Evolutionary conservation across 768 basidiomycete species (phyloP).

Genomic region (button mushroom (Agaricus bisporus)): DNA sequence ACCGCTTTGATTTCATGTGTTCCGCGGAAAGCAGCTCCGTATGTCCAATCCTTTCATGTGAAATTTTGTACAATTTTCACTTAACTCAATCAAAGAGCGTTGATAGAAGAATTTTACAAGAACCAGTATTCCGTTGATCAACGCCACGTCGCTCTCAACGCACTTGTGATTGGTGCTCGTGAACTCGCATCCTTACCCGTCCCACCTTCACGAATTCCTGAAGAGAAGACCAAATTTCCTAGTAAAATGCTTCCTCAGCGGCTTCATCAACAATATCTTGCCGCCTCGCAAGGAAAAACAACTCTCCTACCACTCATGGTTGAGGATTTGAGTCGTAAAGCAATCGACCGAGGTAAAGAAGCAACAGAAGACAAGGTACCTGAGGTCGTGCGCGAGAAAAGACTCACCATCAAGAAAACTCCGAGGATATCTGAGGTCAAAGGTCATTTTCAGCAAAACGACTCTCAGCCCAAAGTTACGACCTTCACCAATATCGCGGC

Average conservation of each 20-base stretch:
- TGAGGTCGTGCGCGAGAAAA: constrained; percentile 65
- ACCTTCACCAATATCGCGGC: constrained; percentile 72
- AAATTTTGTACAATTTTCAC: neutral
- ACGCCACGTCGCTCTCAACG: constrained; percentile 79
- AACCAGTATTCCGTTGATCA: constrained; percentile 88
- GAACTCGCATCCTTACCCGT: constrained; percentile 59
- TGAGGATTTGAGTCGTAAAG: constrained; percentile 53
- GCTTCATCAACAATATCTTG: constrained; percentile 66
- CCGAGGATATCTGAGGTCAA: constrained; percentile 39
- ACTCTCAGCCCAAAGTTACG: constrained; percentile 15
- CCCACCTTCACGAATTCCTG: constrained; percentile 24
- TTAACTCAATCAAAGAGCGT: constrained; percentile 38
- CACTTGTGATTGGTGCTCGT: constrained; percentile 78
- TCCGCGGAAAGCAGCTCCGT: constrained; percentile 80
- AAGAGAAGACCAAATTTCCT: constrained; percentile 54
- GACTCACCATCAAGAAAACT: constrained; percentile 55
- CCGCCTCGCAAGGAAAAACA: constrained; percentile 29
- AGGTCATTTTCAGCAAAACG: neutral
- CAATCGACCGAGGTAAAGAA: constrained; percentile 57
- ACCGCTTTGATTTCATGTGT: constrained; percentile 77
- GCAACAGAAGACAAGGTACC: constrained; percentile 48
- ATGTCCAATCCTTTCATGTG: constrained; percentile 27
- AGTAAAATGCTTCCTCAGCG: constrained; percentile 70
- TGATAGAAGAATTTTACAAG: constrained; percentile 92
- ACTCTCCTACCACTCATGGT: constrained; percentile 52